Evolutionary conservation across 2,329 filamentous ascomycete species (phyloP).

Genomic region (Camillea tinctor): DNA sequence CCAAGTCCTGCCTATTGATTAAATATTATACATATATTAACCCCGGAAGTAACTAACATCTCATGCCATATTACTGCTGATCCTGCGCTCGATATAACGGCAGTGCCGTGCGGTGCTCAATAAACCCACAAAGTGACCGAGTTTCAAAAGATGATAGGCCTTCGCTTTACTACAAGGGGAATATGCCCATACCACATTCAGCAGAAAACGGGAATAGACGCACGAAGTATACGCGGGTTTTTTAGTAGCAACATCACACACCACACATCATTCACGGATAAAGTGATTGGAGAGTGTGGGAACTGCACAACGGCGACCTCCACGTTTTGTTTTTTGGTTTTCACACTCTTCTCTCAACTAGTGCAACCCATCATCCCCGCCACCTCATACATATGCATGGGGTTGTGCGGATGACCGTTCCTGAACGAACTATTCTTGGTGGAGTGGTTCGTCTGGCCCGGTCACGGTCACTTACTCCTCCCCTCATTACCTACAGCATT

Average conservation of each 20-base stretch:
- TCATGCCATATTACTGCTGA: not conserved
- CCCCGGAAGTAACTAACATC: not conserved
- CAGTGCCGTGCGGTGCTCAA: not conserved
- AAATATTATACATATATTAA: not conserved
- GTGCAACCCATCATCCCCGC: slow-evolving; percentile 21
- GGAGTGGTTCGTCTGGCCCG: slow-evolving; percentile 19
- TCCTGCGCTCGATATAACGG: not conserved
- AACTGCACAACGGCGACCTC: slow-evolving; percentile 25
- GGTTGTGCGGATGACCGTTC: slow-evolving; percentile 31
- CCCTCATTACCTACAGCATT: not conserved
- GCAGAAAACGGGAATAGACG: not conserved
- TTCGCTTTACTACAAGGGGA: not conserved
- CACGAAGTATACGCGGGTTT: not conserved
- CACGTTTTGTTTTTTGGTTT: slow-evolving; percentile 28
- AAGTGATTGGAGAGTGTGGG: slow-evolving; percentile 15
- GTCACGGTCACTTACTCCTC: not conserved
- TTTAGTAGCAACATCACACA: slow-evolving; percentile 9
- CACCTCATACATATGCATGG: slow-evolving; percentile 21
- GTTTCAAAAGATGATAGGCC: slow-evolving; percentile 11
- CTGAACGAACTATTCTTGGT: slow-evolving; percentile 26
- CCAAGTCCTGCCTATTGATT: no score
- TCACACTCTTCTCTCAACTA: slow-evolving; percentile 13
- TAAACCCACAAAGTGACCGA: not conserved
- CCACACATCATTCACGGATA: slow-evolving; percentile 17
- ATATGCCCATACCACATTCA: not conserved